These are phyloP conservation scores for Microsporum audouinii DNA, from an alignment of 2,329 filamentous ascomycete species.

Conservation along the genomic window DNA sequence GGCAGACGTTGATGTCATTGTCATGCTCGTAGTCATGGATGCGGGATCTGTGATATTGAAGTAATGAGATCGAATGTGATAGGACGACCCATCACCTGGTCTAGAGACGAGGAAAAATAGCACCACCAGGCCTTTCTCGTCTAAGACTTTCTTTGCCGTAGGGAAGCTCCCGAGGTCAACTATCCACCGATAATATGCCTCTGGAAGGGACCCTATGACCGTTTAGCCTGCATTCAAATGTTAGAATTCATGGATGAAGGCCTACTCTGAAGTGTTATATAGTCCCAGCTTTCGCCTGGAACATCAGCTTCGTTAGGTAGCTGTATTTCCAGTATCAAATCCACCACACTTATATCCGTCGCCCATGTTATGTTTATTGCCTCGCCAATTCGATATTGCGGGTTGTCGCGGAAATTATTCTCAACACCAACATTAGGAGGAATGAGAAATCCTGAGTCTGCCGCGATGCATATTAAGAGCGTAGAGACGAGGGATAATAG, in stretches of 20 bases:
- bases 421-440: not conserved
- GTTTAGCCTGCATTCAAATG: not conserved
- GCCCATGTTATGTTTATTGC: not conserved
- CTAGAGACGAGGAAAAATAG: not conserved
- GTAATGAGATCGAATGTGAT: not conserved
- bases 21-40: not conserved
- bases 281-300: not conserved
- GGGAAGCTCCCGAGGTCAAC: not conserved
- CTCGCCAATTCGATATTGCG: not conserved
- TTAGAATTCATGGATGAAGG: not conserved
- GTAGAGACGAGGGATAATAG: not conserved
- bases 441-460: not conserved
- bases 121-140: not conserved
- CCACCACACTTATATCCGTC: not conserved
- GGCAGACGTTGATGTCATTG: not conserved
- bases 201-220: not conserved
- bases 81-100: not conserved
- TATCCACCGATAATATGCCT: not conserved
- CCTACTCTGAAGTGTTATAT: not conserved
- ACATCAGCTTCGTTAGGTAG: not conserved
- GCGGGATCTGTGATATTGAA: not conserved
- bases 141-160: not conserved
- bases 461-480: not conserved
- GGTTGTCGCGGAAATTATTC: not conserved
- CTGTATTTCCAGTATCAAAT: not conserved